phyloP scores from a whole-genome alignment of 148 eudicot genomes.

The Spergularia bocconei region DNA sequence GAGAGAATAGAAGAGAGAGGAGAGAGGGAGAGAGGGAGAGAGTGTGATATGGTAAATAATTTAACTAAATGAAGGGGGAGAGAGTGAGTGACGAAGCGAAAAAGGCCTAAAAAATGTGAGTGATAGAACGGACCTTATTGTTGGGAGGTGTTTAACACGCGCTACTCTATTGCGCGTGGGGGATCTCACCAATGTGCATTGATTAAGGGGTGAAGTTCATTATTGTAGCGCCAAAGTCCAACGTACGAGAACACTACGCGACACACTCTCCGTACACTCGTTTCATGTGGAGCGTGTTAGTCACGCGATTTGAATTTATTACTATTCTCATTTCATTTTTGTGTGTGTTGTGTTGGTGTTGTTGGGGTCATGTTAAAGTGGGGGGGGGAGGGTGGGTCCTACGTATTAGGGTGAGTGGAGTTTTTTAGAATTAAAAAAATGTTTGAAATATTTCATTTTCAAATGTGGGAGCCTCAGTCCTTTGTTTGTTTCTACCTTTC shows the following conservation, averaged over 20 bases:
- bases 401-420: constrained; percentile 18
- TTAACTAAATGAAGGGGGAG: background rate
- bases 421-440: background rate
- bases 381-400: constrained; percentile 19
- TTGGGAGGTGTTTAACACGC: constrained; percentile 7
- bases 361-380: constrained; percentile 38
- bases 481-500: constrained; percentile 31
- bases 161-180: constrained; percentile 3
- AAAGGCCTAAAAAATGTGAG: background rate
- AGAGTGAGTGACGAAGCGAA: constrained; percentile 11
- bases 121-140: constrained; percentile 16
- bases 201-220: background rate
- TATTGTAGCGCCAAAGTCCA: constrained; percentile 34
- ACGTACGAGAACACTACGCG: constrained; percentile 36
- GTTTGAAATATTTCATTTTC: background rate
- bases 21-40: constrained; percentile 15
- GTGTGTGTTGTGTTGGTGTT: constrained; percentile 23
- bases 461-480: constrained; percentile 28
- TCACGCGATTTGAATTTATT: constrained; percentile 21
- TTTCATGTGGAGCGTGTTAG: background rate
- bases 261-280: constrained; percentile 24
- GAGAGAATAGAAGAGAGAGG: background rate
- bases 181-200: background rate
- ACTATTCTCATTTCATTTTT: constrained; percentile 11
- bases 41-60: background rate